Percentiles rank a stretch among this genome's conserved stretches.
Conservation (phyloP, 2,329 filamentous ascomycete genomes). For the Monosporascus ibericus region DNA sequence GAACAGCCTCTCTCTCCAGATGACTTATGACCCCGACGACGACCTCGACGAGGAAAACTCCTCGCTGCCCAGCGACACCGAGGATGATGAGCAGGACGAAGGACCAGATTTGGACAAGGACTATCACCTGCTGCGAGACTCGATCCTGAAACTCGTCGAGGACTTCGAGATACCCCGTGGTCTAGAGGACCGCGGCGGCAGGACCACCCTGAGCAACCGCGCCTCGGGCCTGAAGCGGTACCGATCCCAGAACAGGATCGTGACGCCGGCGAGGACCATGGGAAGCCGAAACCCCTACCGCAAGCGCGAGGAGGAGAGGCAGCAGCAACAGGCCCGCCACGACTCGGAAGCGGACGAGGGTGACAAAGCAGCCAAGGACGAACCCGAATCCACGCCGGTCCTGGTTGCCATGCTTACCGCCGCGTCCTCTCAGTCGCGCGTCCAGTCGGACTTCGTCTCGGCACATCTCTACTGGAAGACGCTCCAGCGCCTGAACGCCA, state of each 20-base stretch:
- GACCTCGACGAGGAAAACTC: slow-evolving; percentile 58
- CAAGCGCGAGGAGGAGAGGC: slow-evolving; percentile 23
- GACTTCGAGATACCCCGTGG: slow-evolving; percentile 75
- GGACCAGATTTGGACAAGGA: slow-evolving; percentile 66
- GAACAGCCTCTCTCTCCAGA: slow-evolving; percentile 60
- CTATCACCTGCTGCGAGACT: slow-evolving; percentile 74
- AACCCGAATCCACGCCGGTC: slow-evolving; percentile 42
- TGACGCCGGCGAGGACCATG: slow-evolving; percentile 44
- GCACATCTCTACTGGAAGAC: slow-evolving; percentile 84
- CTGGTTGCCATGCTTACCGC: slow-evolving; percentile 69
- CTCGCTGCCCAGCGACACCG: slow-evolving; percentile 53
- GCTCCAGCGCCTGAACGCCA: slow-evolving; percentile 62
- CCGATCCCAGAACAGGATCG: slow-evolving; percentile 52
- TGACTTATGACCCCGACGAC: slow-evolving; percentile 65
- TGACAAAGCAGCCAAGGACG: slow-evolving; percentile 23
- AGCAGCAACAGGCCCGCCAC: slow-evolving; percentile 17
- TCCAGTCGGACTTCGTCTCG: slow-evolving; percentile 75
- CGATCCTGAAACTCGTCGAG: slow-evolving; percentile 72
- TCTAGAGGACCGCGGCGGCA: slow-evolving; percentile 51
- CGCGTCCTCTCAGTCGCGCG: slow-evolving; percentile 69
- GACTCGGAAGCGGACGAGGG: slow-evolving; percentile 22
- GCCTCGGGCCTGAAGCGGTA: slow-evolving; percentile 56
- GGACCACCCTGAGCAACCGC: slow-evolving; percentile 65
- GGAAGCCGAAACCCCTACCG: slow-evolving; percentile 56
- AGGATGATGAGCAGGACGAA: slow-evolving; percentile 57